Percentiles rank a stretch among this genome's conserved stretches.
Evolutionary conservation across 1,139 yeast species (phyloP).

Genomic region (Zygoascus sp.): DNA sequence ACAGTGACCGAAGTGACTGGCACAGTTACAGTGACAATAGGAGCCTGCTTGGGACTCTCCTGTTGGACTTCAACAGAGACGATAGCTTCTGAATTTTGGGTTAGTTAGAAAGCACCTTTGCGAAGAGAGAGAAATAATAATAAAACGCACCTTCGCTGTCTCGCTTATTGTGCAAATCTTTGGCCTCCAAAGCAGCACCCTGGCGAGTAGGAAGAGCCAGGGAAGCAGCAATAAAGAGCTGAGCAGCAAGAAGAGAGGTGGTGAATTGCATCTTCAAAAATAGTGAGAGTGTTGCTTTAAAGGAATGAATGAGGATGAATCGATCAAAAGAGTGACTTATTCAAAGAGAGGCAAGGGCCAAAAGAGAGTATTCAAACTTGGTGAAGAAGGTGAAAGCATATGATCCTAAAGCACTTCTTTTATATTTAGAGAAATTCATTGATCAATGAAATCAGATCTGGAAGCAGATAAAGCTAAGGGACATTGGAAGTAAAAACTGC

Average conservation of each 20-base stretch:
- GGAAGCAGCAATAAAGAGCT: conserved; percentile 17
- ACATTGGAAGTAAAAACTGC: background rate
- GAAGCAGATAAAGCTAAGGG: background rate
- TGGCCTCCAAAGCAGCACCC: background rate
- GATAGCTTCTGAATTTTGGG: conserved; percentile 3
- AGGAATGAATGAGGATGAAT: too few relatives aligned
- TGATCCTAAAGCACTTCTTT: background rate
- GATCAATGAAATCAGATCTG: background rate
- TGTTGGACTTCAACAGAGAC: conserved; percentile 5
- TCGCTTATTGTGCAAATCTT: background rate
- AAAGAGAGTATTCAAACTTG: background rate
- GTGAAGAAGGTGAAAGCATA: background rate
- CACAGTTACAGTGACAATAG: conserved; percentile 9
- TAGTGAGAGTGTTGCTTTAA: background rate
- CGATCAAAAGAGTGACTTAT: background rate
- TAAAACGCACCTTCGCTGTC: background rate
- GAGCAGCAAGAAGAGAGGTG: conserved; percentile 17
- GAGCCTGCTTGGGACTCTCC: background rate
- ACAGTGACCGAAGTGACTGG: conserved; percentile 4
- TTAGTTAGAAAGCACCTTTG: too few relatives aligned
- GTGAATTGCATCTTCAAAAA: conserved; percentile 15
- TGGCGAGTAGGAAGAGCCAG: conserved; percentile 15
- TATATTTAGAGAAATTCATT: background rate
- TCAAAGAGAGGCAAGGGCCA: conserved; percentile 6
- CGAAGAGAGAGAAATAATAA: too few relatives aligned